Evolutionary conservation across 176 grass and related monocot species (phyloP), one percentile per base, ranked within the genome.

Genomic region (Hordeum vulgare): DNA sequence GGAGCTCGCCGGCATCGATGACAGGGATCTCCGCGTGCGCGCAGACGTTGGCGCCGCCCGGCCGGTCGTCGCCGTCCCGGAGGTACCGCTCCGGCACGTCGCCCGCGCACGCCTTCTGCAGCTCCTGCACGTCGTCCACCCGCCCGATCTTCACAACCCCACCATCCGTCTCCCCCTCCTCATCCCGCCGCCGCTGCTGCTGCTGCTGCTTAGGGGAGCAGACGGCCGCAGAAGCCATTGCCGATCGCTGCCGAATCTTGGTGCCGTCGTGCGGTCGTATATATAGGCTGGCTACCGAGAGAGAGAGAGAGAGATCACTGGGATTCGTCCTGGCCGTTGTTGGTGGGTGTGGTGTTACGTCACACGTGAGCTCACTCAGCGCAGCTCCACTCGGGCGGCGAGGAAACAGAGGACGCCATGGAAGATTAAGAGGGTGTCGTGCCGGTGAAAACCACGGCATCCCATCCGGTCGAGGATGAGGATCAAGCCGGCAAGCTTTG

Each of bases 111-210:
- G 63, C 36, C 15, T 89, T 13, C 9, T 88, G 87, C 34, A 95
- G 87, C 90, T 98, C 93, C 84, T 95, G 93, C 44, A 98, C 85
- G 42, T 95, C 96, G 0, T 91, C 81, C 0, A 97, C 79, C 65
- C 87, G 84, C 3, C 92, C 87, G 8, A 83, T 84, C 39, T 84
- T 91, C 37, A 86, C 11, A 72, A 82, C 44, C 57, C 70, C 85
- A 36, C 29, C 54, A 4, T 35, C 20, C 41, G 75, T 12, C 11
- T 37, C 11, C 34, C 6, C 3, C 21, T 71, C 1, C n/a, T 42
- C 27, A 44, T 53, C 4, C 73, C n/a, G n/a, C n/a, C n/a, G n/a
- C n/a, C 23, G 39, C 9, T 45, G 26, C 44, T 2, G 42, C 64
- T 34, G 18, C 74, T 57, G 39, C 17, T 79, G 26, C 71, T 73